Base-by-base conservation (phyloP, 2,329 filamentous ascomycete species). In the Ophiocordyceps camponoti-leonardi region DNA sequence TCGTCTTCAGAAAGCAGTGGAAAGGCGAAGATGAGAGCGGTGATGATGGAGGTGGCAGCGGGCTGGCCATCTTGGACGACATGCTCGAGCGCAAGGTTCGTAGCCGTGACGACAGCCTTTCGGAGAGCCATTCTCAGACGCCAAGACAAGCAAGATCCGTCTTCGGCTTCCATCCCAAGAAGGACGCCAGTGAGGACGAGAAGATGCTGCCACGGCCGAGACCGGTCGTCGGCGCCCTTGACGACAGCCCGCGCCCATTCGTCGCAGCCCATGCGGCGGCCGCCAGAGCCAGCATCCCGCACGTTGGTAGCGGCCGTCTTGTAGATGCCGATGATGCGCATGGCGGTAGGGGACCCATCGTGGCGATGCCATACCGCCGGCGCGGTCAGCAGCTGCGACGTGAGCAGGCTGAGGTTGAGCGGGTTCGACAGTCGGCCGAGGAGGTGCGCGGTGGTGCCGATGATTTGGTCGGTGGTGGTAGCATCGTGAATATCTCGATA, bases 181-280 rank as follows among this genome's bases (percentile, higher is more conserved):
- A 94, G 63, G 20, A 94, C 67, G 3, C 86, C 88, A 0, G 80
- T 79, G 10, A 94, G 72, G 6, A 88, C 73, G n/a, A 94, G 67
- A 28, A 87, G 63, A 60, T 94, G 87, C 60, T 86, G 81, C 86
- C 86, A 94, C 56, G 85, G 69, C 23, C 69, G 72, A 16, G 77
- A 77, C 41, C 70, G 68, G 30, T 71, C 71, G 45, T 79, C 75
- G 11, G 72, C 67, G 33, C 75, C 76, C 53, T 71, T 71, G 41
- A 71, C 68, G 4, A 79, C 68, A 1, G 73, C 73, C 19, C 68
- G 66, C 10, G 73, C 65, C 75, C 76, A 80, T 20, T 64, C 66
- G 44, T 76, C 71, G 51, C 67, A 67, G 23, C 57, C 49, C 10
- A 77, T 49, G 4, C 65, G 68, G 44, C 68, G 64, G 12, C 67